Evolutionary conservation across 2,329 filamentous ascomycete species (phyloP), one percentile per base, ranked within the genome.

Genomic region (Penicillium fuscoglaucum): DNA sequence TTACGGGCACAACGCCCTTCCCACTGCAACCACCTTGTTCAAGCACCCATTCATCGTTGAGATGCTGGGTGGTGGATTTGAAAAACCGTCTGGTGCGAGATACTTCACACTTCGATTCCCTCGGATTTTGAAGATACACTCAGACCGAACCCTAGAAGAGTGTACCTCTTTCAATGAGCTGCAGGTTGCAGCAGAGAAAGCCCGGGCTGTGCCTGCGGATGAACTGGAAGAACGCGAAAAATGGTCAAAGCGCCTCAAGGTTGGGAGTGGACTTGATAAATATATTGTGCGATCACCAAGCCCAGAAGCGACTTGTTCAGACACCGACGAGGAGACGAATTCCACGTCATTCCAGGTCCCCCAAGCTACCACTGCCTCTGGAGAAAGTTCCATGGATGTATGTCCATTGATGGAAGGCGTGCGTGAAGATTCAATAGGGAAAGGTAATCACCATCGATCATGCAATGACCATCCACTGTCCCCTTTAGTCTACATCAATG

Each of bases 21-120:
- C 74, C 1, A 56, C 61, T 24, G 74, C 78, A 57, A 72, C 74
- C 29, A 68, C 72, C 4, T 74, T 87, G 1, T 96, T 96, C 71
- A 83, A 81, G 7, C 78, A 81, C 0, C 91, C 91, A 0, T 83
- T 91, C 21, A 85, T 96, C 0, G 90, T 92, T 56, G 93, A 96
- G 65, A 79, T 96, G 59, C 81, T 90, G 26, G 93, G 91, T 53
- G 90, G 90, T 61, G 87, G 88, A 0, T 96, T 92, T 65, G 89
- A 91, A 59, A 90, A 88, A 68, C 82, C 84, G 3, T 83, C 85
- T 4, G 87, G 89, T 67, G 86, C 85, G 15, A 81, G 82, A 1
- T 92, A 90, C 67, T 91, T 86, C 79, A 87, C 87, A 59, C 83
- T 91, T 52, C 83, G 92, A 1, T 96, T 96, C 67, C 89, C 92